phyloP scores from a whole-genome alignment of 2,329 filamentous ascomycete genomes.

The Harringtonia aguacate region DNA sequence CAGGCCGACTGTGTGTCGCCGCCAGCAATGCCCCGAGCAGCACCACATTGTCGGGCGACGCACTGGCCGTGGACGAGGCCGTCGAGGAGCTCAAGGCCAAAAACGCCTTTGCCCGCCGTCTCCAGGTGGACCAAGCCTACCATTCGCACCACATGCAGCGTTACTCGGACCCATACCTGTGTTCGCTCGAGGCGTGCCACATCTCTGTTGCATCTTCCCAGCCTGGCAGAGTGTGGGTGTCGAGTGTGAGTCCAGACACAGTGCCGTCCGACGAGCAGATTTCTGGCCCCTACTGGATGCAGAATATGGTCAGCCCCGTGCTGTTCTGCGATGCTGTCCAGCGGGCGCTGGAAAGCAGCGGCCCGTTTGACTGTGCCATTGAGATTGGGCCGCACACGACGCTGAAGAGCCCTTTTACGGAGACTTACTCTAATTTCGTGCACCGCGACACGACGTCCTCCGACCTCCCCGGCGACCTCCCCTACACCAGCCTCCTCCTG shows the following conservation, averaged over 20 bases:
- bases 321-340: conserved; percentile 23
- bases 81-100: not conserved
- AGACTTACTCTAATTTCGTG: too few species aligned
- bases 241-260: conserved; percentile 25
- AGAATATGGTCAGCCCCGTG: conserved; percentile 33
- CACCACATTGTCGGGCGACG: not conserved
- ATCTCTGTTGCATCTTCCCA: not conserved
- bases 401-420: conserved; percentile 24
- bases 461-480: conserved; percentile 21
- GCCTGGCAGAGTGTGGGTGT: conserved; percentile 21
- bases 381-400: conserved; percentile 35
- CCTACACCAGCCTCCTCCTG: conserved; percentile 21
- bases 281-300: conserved; percentile 26
- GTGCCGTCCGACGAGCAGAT: not conserved
- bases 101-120: not conserved
- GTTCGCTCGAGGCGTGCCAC: not conserved
- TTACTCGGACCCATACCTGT: not conserved
- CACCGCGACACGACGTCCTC: too few species aligned
- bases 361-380: conserved; percentile 26
- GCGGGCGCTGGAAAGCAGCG: too few species aligned
- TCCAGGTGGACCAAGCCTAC: not conserved
- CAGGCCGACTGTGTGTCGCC: not conserved
- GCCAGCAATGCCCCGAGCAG: not conserved
- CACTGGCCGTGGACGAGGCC: not conserved
- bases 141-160: not conserved